These are phyloP conservation scores for Pseudotulostoma volvatum DNA, from an alignment of 495 filamentous ascomycete species.

Conservation along the genomic window DNA sequence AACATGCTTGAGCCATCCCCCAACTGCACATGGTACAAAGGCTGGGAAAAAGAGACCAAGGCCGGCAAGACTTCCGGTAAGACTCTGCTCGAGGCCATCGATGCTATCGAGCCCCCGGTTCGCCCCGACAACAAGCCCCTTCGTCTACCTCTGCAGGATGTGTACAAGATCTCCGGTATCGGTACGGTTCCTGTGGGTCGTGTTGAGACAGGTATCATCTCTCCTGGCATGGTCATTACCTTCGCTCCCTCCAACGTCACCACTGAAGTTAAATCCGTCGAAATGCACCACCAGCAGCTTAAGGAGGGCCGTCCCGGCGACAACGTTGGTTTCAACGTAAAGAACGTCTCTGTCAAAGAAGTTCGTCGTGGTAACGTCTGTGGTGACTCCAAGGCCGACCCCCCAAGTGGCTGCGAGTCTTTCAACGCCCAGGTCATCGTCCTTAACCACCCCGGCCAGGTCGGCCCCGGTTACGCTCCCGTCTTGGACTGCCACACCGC, in stretches of 20 bases:
- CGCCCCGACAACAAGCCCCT: conserved; percentile 82
- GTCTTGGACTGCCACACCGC: conserved; percentile 99
- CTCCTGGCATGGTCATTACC: conserved; percentile 87
- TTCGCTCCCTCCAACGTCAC: conserved; percentile 91
- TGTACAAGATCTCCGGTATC: conserved; percentile 99
- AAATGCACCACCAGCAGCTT: conserved; percentile 99
- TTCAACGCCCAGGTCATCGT: conserved; percentile 99
- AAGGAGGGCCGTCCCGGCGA: conserved; percentile 90
- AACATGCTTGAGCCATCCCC: conserved; percentile 90
- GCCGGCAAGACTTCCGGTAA: conserved; percentile 74
- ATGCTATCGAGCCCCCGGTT: conserved; percentile 81
- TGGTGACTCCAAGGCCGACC: conserved; percentile 99
- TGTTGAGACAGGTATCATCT: conserved; percentile 98
- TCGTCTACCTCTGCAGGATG: conserved; percentile 99
- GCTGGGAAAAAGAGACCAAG: conserved; percentile 99
- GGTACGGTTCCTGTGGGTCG: conserved; percentile 98
- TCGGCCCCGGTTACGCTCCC: conserved; percentile 96
- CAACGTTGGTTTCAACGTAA: conserved; percentile 99
- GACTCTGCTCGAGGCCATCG: conserved; percentile 98
- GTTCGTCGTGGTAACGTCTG: conserved; percentile 99
- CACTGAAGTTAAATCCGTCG: conserved; percentile 99
- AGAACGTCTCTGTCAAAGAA: conserved; percentile 99
- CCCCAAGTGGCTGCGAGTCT: conserved; percentile 67
- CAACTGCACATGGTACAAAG: conserved; percentile 99
- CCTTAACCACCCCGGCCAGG: conserved; percentile 99